A percentile compares a stretch with the other conserved stretches of the same genome.
Conservation (phyloP, 1,139 yeast genomes). For the Candida glucosophila region DNA sequence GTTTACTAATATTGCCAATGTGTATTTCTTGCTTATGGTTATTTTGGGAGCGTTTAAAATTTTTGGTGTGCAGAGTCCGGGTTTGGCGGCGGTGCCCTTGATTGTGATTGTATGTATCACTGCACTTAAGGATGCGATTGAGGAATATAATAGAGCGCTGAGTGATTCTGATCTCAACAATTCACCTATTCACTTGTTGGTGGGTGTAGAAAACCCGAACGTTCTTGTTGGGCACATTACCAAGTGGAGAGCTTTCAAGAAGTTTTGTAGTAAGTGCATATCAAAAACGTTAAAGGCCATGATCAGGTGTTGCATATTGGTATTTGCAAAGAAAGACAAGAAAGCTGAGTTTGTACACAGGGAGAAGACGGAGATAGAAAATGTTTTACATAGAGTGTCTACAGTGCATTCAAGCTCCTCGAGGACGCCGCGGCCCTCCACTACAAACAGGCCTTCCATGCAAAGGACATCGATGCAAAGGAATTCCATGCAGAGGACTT, state of each 20-base stretch:
- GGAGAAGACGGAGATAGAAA: slow-evolving; percentile 18
- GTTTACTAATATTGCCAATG: slow-evolving; percentile 83
- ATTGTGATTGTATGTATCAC: slow-evolving; percentile 86
- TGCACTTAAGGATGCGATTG: slow-evolving; percentile 88
- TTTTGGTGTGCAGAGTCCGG: slow-evolving; percentile 89
- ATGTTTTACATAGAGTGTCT: slow-evolving; percentile 28
- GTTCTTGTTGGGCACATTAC: slow-evolving; percentile 61
- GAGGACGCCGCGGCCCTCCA: slow-evolving; percentile 7
- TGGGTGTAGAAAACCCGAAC: slow-evolving; percentile 66
- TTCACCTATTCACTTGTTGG: slow-evolving; percentile 69
- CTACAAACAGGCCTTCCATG: slow-evolving; percentile 2
- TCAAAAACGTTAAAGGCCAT: slow-evolving; percentile 12
- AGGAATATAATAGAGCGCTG: slow-evolving; percentile 78
- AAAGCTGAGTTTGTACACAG: slow-evolving; percentile 21
- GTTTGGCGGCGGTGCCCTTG: slow-evolving; percentile 85
- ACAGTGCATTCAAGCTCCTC: slow-evolving; percentile 32
- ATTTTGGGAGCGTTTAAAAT: slow-evolving; percentile 82
- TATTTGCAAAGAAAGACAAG: slow-evolving; percentile 20
- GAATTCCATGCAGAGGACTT: too few species aligned
- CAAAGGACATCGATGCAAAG: too few species aligned
- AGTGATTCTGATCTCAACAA: slow-evolving; percentile 83
- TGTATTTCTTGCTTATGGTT: slow-evolving; percentile 73
- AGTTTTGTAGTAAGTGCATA: slow-evolving; percentile 20
- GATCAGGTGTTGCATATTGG: slow-evolving; percentile 13
- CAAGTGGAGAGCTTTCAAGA: slow-evolving; percentile 61